Percentiles rank a stretch among this genome's conserved stretches.
These are phyloP conservation scores for Neocatenulostroma microsporum DNA, from an alignment of 2,329 filamentous ascomycete species.

Conservation along the genomic window DNA sequence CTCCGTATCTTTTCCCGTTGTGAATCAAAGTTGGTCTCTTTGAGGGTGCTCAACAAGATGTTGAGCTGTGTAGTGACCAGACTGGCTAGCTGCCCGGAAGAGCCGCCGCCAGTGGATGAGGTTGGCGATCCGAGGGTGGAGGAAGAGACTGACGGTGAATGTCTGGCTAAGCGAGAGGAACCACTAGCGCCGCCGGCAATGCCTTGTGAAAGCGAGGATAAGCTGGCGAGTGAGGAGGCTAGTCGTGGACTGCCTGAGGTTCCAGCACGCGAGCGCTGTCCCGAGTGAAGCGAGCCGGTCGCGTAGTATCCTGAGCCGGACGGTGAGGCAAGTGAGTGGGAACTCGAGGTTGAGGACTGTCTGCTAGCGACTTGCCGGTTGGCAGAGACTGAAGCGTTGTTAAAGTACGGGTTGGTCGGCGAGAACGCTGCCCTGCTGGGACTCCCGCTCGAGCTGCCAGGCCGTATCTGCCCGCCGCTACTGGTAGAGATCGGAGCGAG, in stretches of 20 bases:
- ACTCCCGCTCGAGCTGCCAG: constrained; percentile 43
- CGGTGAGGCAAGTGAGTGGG: constrained; percentile 48
- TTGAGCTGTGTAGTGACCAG: constrained; percentile 95
- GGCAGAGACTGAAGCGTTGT: constrained; percentile 44
- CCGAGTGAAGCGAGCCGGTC: constrained; percentile 47
- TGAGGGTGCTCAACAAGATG: constrained; percentile 86
- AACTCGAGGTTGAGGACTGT: constrained; percentile 48
- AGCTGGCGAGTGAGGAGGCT: constrained; percentile 48
- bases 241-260: constrained; percentile 48
- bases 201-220: constrained; percentile 41
- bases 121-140: constrained; percentile 47
- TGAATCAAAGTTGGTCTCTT: constrained; percentile 93
- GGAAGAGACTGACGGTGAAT: constrained; percentile 52
- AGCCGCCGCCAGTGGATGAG: constrained; percentile 41
- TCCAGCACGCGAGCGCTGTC: constrained; percentile 49
- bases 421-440: constrained; percentile 46
- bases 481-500: constrained; percentile 53
- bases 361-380: constrained; percentile 46
- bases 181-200: constrained; percentile 49
- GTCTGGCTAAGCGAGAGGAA: constrained; percentile 49
- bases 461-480: constrained; percentile 33
- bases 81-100: constrained; percentile 59
- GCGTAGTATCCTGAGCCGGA: constrained; percentile 48
- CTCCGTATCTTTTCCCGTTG: constrained; percentile 89
- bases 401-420: constrained; percentile 46